Percentiles rank a stretch among this genome's conserved stretches.
These are phyloP conservation scores for Penicillium sp. DNA, from an alignment of 2,329 filamentous ascomycete species.

Conservation along the genomic window DNA sequence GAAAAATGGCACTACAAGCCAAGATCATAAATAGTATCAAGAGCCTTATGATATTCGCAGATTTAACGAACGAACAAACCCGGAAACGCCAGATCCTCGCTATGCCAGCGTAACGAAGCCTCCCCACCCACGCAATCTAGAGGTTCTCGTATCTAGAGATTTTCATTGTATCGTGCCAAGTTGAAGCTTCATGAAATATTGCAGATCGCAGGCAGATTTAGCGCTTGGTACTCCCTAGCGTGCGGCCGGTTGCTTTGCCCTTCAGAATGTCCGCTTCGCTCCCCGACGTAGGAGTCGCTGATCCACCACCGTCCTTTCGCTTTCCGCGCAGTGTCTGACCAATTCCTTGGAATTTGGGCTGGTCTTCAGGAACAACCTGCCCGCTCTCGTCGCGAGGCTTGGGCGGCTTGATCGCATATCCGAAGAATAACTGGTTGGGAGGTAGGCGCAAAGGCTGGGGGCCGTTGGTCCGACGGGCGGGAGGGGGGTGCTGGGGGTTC, in stretches of 20 bases:
- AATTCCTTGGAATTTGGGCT: slow-evolving; percentile 78
- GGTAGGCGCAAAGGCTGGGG: slow-evolving; percentile 83
- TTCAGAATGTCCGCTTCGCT: slow-evolving; percentile 35
- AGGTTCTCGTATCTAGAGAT: slow-evolving; percentile 13
- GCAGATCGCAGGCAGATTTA: slow-evolving; percentile 8
- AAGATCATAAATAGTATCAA: background rate
- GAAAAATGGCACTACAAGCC: background rate
- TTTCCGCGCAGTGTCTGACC: slow-evolving; percentile 80
- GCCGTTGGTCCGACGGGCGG: slow-evolving; percentile 64
- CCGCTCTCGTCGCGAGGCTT: slow-evolving; percentile 72
- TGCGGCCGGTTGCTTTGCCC: slow-evolving; percentile 24
- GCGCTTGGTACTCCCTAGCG: slow-evolving; percentile 21
- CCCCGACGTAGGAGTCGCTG: slow-evolving; percentile 41
- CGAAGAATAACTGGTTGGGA: slow-evolving; percentile 93
- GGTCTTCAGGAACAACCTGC: slow-evolving; percentile 62
- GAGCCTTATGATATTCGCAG: background rate
- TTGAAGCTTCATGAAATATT: slow-evolving; percentile 4
- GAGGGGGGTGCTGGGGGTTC: slow-evolving; percentile 48
- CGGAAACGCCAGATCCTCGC: slow-evolving; percentile 32
- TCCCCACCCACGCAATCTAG: slow-evolving; percentile 10
- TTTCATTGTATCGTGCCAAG: slow-evolving; percentile 13
- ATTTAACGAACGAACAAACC: slow-evolving; percentile 8
- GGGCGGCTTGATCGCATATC: slow-evolving; percentile 87
- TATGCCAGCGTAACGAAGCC: slow-evolving; percentile 24
- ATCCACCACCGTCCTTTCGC: slow-evolving; percentile 59